A percentile compares a stretch with the other conserved stretches of the same genome.
Evolutionary conservation across 176 grass and related monocot genomes (phyloP).

Genomic region (Aegilops sharonensis): DNA sequence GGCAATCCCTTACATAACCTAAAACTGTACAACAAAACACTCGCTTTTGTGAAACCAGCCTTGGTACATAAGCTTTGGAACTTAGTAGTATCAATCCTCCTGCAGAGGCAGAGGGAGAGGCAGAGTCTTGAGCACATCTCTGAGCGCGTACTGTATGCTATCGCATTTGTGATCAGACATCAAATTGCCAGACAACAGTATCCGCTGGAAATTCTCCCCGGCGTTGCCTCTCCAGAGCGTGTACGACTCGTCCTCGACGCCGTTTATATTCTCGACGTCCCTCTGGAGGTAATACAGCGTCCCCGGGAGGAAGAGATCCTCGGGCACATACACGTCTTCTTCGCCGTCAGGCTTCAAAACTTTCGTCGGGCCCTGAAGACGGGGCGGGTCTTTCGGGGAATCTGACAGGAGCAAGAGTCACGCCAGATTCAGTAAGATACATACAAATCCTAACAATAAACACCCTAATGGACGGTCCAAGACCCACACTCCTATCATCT

Average conservation of each 20-base stretch:
- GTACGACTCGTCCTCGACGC: conserved; percentile 48
- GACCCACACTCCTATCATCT: background rate
- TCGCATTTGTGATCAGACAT: conserved; percentile 96
- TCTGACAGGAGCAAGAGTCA: conserved; percentile 39
- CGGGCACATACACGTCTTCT: conserved; percentile 42
- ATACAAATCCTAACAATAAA: background rate
- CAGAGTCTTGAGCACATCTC: conserved; percentile 82
- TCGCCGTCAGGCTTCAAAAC: background rate
- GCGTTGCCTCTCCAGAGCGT: conserved; percentile 78
- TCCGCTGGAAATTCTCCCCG: conserved; percentile 76
- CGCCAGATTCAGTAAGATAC: background rate
- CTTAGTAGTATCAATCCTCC: background rate
- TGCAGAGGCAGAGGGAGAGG: conserved; percentile 21
- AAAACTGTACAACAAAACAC: conserved; percentile 4
- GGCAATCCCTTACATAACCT: background rate
- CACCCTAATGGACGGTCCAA: background rate
- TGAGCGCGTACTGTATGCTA: conserved; percentile 67
- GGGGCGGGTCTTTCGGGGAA: conserved; percentile 24
- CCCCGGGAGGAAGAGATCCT: conserved; percentile 78
- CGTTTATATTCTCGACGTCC: conserved; percentile 40
- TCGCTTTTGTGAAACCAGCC: background rate
- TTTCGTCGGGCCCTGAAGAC: background rate
- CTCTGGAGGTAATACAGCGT: conserved; percentile 82
- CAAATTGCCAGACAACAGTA: conserved; percentile 71
- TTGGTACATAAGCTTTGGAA: background rate